Evolutionary conservation across 306 rosid species (phyloP).

Genomic region (Phaseolus lunatus): DNA sequence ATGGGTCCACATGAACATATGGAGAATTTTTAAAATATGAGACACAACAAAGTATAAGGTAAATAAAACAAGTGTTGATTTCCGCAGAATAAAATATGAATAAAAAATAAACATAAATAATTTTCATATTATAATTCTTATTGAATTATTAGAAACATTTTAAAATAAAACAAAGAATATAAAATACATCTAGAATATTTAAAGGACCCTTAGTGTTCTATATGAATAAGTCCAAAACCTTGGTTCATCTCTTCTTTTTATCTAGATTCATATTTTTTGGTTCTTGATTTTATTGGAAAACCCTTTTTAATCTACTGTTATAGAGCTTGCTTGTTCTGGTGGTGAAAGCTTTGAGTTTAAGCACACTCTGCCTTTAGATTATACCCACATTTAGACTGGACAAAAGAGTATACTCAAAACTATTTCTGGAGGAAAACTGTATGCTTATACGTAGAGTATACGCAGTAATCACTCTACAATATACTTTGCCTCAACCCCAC

Average conservation of each 20-base stretch:
- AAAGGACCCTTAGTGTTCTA: no score
- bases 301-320: background rate
- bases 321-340: background rate
- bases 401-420: constrained; percentile 18
- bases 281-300: background rate
- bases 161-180: no score
- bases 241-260: background rate
- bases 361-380: constrained; percentile 27
- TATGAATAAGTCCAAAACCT: no score
- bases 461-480: constrained; percentile 36
- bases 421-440: constrained; percentile 25
- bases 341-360: constrained; percentile 30
- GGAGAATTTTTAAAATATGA: background rate
- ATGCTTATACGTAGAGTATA: constrained; percentile 42
- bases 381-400: background rate
- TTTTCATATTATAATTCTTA: background rate
- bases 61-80: no score
- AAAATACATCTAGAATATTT: no score
- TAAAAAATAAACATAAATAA: background rate
- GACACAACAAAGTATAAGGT: background rate
- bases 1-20: background rate
- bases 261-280: background rate
- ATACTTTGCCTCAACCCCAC: constrained; percentile 51
- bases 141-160: background rate
- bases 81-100: background rate